Evolutionary conservation across 2,329 filamentous ascomycete genomes (phyloP), one percentile per base, ranked within the genome.

Genomic region (Ascosphaera aggregata): DNA sequence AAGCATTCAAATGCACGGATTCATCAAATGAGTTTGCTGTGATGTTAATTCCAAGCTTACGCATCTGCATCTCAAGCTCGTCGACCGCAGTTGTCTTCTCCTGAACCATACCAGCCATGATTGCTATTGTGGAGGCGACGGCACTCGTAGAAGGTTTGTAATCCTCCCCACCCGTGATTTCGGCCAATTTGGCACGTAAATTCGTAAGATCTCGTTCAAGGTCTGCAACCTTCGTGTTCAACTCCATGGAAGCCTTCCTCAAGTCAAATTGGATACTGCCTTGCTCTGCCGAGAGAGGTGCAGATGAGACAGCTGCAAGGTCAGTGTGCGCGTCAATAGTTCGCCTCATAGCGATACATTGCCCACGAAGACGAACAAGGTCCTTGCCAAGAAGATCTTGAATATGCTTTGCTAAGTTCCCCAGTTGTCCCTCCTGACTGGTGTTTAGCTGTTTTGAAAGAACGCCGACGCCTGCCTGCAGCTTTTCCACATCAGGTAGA

Each of bases 71-170:
- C 58, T 95, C 89, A 22, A 95, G 66, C 4, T 93, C 72, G 53
- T 93, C 82, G 39, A 98, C 74, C 49, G 95, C 86, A 42, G 77
- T 80, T 51, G 80, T 89, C 53, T 81, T 80, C 59, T 82, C 81
- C 63, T 95, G 81, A 0, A 80, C 80, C 76, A 94, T 86, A 43
- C 65, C 70, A 24, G 85, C 94, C 78, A 98, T 85, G 52, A 89
- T 93, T 42, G 66, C 65, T 46, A 98, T 92, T 1, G 89, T 98
- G 43, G 80, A 80, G 47, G 85, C 76, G 16, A 98, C 80, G 0
- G 82, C 81, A 48, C 94, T 89, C 8, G 94, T 80, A 0, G 85
- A 94, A 0, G 89, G 89, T 38, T 66, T 64, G 24, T 66, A 46
- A 13, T 7, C 13, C 7, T 62, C 46, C 39, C 48, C 34, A 43